These are phyloP conservation scores for Pichia occidentalis DNA, from an alignment of 805 yeast species.

Conservation along the genomic window DNA sequence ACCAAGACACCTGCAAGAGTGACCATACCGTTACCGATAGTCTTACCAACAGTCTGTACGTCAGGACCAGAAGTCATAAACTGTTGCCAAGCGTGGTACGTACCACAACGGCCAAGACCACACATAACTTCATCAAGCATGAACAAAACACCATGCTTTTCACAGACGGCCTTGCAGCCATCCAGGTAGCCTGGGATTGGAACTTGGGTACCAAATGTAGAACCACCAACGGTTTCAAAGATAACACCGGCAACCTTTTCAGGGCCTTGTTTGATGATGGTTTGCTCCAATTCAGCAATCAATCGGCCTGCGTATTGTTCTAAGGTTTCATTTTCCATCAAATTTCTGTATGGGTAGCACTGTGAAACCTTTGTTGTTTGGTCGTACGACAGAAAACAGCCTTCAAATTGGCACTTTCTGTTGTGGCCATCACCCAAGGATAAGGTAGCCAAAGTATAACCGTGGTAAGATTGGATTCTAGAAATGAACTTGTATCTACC, in stretches of 20 bases:
- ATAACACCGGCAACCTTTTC: slow-evolving; percentile 36
- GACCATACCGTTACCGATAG: slow-evolving; percentile 44
- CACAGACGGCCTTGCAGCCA: slow-evolving; percentile 55
- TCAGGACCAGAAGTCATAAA: slow-evolving; percentile 40
- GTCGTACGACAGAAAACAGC: slow-evolving; percentile 18
- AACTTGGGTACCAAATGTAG: slow-evolving; percentile 37
- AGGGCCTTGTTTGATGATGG: slow-evolving; percentile 36
- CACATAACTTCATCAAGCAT: slow-evolving; percentile 87
- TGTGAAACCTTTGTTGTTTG: slow-evolving; percentile 28
- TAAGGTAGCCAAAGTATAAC: slow-evolving; percentile 42
- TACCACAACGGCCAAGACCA: slow-evolving; percentile 49
- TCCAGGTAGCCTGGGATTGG: slow-evolving; percentile 41
- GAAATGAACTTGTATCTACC: slow-evolving; percentile 38
- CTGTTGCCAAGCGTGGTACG: slow-evolving; percentile 40
- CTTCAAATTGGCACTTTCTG: slow-evolving; percentile 31
- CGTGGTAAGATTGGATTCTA: slow-evolving; percentile 42
- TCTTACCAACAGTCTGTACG: slow-evolving; percentile 44
- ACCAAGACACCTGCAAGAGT: slow-evolving; percentile 44
- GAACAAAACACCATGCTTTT: slow-evolving; percentile 90
- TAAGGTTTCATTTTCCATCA: slow-evolving; percentile 22
- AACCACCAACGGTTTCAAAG: slow-evolving; percentile 42
- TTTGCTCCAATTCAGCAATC: slow-evolving; percentile 34
- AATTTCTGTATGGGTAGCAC: slow-evolving; percentile 20
- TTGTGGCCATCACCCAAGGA: slow-evolving; percentile 35
- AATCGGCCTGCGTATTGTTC: slow-evolving; percentile 33